These are phyloP conservation scores for Emericellopsis cladophorae DNA, from an alignment of 2,329 filamentous ascomycete species.

Conservation along the genomic window DNA sequence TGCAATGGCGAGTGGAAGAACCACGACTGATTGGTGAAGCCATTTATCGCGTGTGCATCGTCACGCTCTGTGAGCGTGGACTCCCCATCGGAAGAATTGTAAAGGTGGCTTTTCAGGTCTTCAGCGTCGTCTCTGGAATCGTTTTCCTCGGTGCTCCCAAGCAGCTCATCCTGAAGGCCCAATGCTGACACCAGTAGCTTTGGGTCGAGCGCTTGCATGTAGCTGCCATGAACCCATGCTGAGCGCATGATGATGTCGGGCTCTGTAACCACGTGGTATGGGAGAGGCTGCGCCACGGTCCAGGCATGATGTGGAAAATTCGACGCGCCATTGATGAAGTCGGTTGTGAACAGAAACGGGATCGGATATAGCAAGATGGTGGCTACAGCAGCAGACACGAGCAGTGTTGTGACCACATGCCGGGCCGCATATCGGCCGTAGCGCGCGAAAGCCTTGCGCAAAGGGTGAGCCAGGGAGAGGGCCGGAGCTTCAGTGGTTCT, in stretches of 20 bases:
- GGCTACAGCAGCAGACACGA: conserved; percentile 61
- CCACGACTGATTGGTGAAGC: conserved; percentile 52
- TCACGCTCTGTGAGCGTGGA: conserved; percentile 35
- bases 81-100: conserved; percentile 7
- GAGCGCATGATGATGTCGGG: conserved; percentile 73
- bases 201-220: conserved; percentile 61
- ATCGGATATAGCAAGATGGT: conserved; percentile 62
- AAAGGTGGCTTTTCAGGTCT: conserved; percentile 6
- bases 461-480: conserved; percentile 49
- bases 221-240: conserved; percentile 69
- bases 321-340: conserved; percentile 58
- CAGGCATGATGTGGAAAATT: conserved; percentile 70
- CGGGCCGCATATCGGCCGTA: conserved; percentile 60
- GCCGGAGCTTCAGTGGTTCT: conserved; percentile 65
- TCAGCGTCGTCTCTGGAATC: conserved; percentile 27
- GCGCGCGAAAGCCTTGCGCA: conserved; percentile 51
- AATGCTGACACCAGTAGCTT: conserved; percentile 54
- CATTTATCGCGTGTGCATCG: conserved; percentile 45
- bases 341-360: conserved; percentile 60
- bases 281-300: conserved; percentile 58
- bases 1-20: conserved; percentile 74
- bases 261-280: conserved; percentile 32
- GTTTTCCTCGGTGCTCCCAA: conserved; percentile 48
- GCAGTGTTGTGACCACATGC: conserved; percentile 62
- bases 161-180: conserved; percentile 55